Evolutionary conservation across 73 alveolate species (phyloP).

Genomic region (Blepharisma stoltei): DNA sequence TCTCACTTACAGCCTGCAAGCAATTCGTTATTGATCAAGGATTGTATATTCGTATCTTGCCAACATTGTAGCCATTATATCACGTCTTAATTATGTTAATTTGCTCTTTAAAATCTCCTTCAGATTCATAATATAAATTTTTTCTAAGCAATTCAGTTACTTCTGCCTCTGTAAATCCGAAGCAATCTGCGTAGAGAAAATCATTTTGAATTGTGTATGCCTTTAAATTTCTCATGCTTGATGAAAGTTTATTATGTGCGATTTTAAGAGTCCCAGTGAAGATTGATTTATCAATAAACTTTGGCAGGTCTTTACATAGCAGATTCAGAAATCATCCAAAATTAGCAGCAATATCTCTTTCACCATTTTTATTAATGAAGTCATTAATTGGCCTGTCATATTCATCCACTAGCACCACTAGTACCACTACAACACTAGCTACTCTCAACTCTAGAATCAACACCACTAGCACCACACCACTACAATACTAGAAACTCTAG

Average conservation of each 20-base stretch:
- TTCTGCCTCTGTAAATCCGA: conserved; percentile 6
- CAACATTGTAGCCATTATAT: too few relatives aligned
- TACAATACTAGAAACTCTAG: too few relatives aligned
- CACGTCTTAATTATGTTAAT: too few relatives aligned
- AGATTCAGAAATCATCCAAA: background rate
- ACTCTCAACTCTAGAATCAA: too few relatives aligned
- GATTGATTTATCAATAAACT: background rate
- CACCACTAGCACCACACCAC: too few relatives aligned
- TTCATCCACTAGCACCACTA: background rate
- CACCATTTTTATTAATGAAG: background rate
- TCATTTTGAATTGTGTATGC: background rate
- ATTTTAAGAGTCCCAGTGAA: background rate
- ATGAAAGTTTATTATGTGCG: background rate
- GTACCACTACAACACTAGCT: too few relatives aligned
- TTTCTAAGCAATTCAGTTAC: background rate
- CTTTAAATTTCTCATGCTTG: background rate
- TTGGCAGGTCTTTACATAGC: background rate
- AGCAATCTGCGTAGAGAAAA: background rate
- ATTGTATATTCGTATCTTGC: too few relatives aligned
- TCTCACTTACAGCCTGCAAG: too few relatives aligned
- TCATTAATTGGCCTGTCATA: background rate
- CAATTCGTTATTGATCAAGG: too few relatives aligned
- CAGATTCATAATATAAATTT: too few relatives aligned
- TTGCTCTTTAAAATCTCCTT: too few relatives aligned
- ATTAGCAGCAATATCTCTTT: background rate